Evolutionary conservation across 257 asterid species (phyloP), one percentile per base, ranked within the genome.

Genomic region (Verbena officinalis): DNA sequence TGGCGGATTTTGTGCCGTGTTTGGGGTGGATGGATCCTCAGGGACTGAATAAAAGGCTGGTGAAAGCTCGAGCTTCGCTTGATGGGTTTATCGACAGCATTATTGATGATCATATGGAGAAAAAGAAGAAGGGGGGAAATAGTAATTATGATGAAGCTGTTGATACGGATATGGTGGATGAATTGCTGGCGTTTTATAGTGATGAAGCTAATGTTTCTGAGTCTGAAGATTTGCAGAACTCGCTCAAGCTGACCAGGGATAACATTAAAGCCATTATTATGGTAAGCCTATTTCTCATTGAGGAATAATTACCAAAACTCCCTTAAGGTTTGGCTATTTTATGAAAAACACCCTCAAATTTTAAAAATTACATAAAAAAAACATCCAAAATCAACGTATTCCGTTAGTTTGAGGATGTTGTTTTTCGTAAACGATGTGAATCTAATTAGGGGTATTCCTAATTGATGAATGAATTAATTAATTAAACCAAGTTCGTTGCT

Each of bases 251-350:
- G 9, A 85, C 91, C 0, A 85, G 84, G 78, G 66, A 82, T 55
- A 85, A 90, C 59, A 90, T 90, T 48, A 90, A 90, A 65, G 97
- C 96, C 34, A 87, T 90, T 36, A 90, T 90, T 42, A 90, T 90
- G 97, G 97, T 90, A 80, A 54, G 78, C 16, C 4, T 1, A 12
- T 0, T 43, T 10, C 36, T n/a, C n/a, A n/a, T n/a, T n/a, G n/a
- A n/a, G n/a, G n/a, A 27, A 27, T 27, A 2, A 27, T 2, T 27
- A 27, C 33, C 33, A 27, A 27, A 27, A 27, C 2, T 27, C n/a
- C n/a, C n/a, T n/a, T n/a, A n/a, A n/a, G n/a, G n/a, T n/a, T n/a
- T n/a, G n/a, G n/a, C n/a, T n/a, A n/a, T n/a, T n/a, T n/a, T n/a
- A n/a, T n/a, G n/a, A n/a, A n/a, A n/a, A n/a, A n/a, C n/a, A n/a